Percentiles rank a stretch among this genome's conserved stretches.
Evolutionary conservation across 2,329 filamentous ascomycete genomes (phyloP).

Genomic region (Penicillium occitanis): DNA sequence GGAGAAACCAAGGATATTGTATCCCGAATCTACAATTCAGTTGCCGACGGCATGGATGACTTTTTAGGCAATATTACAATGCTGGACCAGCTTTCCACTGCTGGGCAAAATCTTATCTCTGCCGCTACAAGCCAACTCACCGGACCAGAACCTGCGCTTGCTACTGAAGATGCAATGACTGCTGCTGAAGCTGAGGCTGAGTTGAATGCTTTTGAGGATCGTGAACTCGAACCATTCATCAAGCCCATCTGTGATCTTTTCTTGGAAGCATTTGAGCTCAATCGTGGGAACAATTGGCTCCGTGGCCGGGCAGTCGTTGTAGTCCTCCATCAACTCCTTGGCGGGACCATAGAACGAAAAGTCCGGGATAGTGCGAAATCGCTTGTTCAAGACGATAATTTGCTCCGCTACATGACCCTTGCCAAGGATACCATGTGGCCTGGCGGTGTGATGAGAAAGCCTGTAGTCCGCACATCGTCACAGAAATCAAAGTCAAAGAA

Average conservation of each 20-base stretch:
- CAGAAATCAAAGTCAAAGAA: constrained; percentile 79
- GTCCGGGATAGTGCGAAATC: constrained; percentile 79
- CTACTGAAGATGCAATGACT: constrained; percentile 50
- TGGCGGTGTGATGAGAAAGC: constrained; percentile 47
- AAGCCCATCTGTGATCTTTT: constrained; percentile 99
- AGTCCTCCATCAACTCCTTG: constrained; percentile 90
- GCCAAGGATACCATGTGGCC: constrained; percentile 83
- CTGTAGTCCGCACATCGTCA: constrained; percentile 60
- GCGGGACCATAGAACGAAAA: constrained; percentile 93
- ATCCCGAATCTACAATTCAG: constrained; percentile 90
- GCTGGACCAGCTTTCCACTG: constrained; percentile 87
- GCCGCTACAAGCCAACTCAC: constrained; percentile 54
- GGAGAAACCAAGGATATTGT: constrained; percentile 79
- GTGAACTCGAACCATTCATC: constrained; percentile 89
- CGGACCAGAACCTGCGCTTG: constrained; percentile 47
- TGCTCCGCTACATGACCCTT: constrained; percentile 72
- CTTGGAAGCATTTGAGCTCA: constrained; percentile 90
- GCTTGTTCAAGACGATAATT: constrained; percentile 72
- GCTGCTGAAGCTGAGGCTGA: constrained; percentile 85
- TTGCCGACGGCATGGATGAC: constrained; percentile 97
- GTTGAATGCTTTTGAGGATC: constrained; percentile 86
- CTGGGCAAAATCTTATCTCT: constrained; percentile 76
- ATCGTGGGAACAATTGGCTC: constrained; percentile 95
- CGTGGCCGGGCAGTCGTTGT: constrained; percentile 93
- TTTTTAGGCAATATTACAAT: constrained; percentile 95